These are phyloP conservation scores for Vaccinium darrowii DNA, from an alignment of 148 eudicot species.

Conservation along the genomic window DNA sequence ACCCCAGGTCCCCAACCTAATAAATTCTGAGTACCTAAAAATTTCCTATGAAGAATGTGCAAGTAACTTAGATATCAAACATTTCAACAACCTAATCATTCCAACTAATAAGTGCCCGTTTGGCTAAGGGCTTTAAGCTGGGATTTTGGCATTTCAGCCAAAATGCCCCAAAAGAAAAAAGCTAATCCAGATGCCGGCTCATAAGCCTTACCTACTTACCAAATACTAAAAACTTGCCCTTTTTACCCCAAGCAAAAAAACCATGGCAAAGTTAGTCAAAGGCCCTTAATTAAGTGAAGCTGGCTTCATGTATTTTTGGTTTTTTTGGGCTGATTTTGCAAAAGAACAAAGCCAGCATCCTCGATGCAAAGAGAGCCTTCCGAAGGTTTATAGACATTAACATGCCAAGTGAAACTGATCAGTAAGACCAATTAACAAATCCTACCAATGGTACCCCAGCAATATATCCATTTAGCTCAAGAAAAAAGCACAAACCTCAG, in stretches of 20 bases:
- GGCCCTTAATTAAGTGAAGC: neutral
- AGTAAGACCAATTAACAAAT: neutral
- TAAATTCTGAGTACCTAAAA: neutral
- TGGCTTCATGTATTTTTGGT: neutral
- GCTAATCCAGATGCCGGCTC: neutral
- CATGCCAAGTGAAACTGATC: neutral
- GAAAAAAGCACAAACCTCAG: conserved; percentile 64
- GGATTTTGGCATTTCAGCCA: neutral
- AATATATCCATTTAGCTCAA: neutral
- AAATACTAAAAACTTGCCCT: neutral
- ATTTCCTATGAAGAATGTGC: neutral
- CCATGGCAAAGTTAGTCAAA: neutral
- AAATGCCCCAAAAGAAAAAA: neutral
- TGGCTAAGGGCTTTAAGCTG: neutral
- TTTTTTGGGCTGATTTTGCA: neutral
- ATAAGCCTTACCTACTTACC: neutral
- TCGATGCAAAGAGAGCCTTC: neutral
- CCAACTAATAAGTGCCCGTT: neutral
- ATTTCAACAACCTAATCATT: neutral
- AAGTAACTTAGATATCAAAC: neutral
- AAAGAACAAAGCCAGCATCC: neutral
- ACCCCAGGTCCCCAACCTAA: neutral
- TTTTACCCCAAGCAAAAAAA: neutral
- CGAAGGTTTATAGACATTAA: neutral
- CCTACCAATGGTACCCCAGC: neutral